Percentiles rank a stretch among this genome's conserved stretches.
phyloP scores from a whole-genome alignment of 176 grass and related monocot species.

The Zea luxurians region DNA sequence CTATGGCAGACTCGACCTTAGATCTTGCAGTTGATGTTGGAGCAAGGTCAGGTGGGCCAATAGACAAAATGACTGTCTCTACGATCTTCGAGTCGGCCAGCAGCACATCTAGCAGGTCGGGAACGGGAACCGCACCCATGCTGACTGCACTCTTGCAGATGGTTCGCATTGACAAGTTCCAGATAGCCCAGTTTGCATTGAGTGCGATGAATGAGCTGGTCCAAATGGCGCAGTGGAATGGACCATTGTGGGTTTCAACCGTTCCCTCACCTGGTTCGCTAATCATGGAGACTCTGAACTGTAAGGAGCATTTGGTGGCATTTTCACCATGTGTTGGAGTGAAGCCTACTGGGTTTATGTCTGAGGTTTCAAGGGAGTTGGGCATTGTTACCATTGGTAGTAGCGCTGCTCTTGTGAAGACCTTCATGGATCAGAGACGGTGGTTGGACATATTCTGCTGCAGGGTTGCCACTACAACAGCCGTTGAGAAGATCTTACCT shows the following conservation, averaged over 20 bases:
- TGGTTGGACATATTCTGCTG: constrained; percentile 78
- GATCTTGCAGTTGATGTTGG: constrained; percentile 47
- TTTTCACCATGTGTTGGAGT: neutral
- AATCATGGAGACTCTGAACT: constrained; percentile 51
- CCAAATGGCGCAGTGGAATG: constrained; percentile 78
- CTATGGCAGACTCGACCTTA: constrained; percentile 39
- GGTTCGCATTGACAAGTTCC: constrained; percentile 37
- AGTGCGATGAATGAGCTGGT: constrained; percentile 75
- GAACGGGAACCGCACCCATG: constrained; percentile 43
- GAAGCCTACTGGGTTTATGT: constrained; percentile 63
- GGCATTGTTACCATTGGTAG: constrained; percentile 52
- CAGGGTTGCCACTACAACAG: constrained; percentile 63
- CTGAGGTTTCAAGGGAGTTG: constrained; percentile 72
- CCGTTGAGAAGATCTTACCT: constrained; percentile 49
- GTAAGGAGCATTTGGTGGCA: constrained; percentile 54
- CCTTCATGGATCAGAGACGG: constrained; percentile 70
- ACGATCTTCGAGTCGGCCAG: constrained; percentile 46
- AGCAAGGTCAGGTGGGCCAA: neutral
- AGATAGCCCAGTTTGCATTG: constrained; percentile 66
- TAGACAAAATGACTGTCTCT: constrained; percentile 28
- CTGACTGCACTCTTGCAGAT: neutral
- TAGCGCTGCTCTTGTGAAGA: constrained; percentile 63
- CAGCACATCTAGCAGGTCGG: constrained; percentile 35
- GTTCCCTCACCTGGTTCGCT: constrained; percentile 7
- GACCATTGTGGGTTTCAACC: constrained; percentile 64